Percentiles rank a stretch among this genome's conserved stretches.
Evolutionary conservation across 371 early-diverging fungal genomes (phyloP).

Genomic region (Zancudomyces culisetae): DNA sequence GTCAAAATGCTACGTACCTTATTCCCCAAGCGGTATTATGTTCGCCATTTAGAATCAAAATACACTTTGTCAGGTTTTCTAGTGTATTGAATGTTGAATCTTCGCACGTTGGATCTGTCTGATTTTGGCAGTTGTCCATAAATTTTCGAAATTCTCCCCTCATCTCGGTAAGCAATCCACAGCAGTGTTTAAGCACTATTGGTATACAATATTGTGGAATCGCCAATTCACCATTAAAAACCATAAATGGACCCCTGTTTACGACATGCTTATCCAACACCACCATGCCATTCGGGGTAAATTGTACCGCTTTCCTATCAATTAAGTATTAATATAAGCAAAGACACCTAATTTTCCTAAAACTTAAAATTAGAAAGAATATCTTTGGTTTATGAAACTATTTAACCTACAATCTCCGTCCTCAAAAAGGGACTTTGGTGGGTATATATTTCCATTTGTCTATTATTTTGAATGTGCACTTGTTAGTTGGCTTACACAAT

Average conservation of each 20-base stretch:
- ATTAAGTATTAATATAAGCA: too few species aligned
- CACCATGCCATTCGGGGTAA: not conserved
- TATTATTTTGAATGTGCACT: too few species aligned
- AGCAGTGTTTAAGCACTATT: not conserved
- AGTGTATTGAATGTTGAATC: not conserved
- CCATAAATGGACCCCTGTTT: not conserved
- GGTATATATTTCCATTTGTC: too few species aligned
- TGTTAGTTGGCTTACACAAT: too few species aligned
- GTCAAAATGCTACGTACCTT: too few species aligned
- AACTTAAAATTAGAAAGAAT: too few species aligned
- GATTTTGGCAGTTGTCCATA: not conserved
- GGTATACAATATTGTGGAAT: not conserved
- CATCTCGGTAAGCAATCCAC: not conserved
- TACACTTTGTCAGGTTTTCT: not conserved
- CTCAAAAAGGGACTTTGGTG: too few species aligned
- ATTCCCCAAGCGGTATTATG: not conserved
- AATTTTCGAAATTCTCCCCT: too few species aligned
- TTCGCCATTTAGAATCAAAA: not conserved
- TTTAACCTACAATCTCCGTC: too few species aligned
- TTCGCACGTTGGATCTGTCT: not conserved
- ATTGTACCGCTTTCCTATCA: not conserved
- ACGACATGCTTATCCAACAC: not conserved
- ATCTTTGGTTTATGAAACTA: too few species aligned
- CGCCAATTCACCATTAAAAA: not conserved
- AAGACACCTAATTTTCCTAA: too few species aligned